Base-by-base conservation (phyloP, 2,329 filamentous ascomycete genomes). In the Aspergillus latus region DNA sequence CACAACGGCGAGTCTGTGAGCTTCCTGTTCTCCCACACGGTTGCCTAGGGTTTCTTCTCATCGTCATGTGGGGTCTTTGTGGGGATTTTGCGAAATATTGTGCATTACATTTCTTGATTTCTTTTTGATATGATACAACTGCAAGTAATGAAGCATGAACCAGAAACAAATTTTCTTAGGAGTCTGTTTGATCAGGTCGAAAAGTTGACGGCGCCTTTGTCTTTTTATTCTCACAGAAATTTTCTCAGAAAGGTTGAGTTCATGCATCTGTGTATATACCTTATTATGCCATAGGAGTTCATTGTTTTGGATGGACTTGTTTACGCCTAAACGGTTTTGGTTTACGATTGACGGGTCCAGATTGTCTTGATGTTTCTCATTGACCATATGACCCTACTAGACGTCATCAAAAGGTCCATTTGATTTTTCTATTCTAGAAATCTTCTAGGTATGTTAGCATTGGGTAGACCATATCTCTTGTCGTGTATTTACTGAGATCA, bases 1-100 rank as follows among this genome's bases (percentile, higher is more conserved):
- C 78, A 80, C 62, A 80, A 80, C 62, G 78, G 78, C 56, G 78
- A 80, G 67, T 79, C 76, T 32, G 78, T 80, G 37, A 79, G 76
- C 65, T 80, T 78, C 68, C 67, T 80, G 63, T 80, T 80, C 66
- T 78, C 74, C 46, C 77, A 80, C 67, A 72, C 76, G 45, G 76
- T 78, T 44, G 70, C 69, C 48, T 76, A 71, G 55, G 32, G 21
- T 54, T 43, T 39, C 39, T 37, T 15, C 29, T 42, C 28, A 32
- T 42, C 29, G 44, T 36, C 11, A 15, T 10, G 30, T 30, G 21
- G 34, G 13, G n/a, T 34, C 15, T 32, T 36, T 34, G 26, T 34
- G 10, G 45, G 36, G 29, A 42, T 11, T 11, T 7, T 43, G 8
- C 43, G 29, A n/a, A 29, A 32, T 11, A 40, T 43, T 54, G 15